Evolutionary conservation across 257 asterid genomes (phyloP), one percentile per base, ranked within the genome.

Genomic region (Solanum phureja): DNA sequence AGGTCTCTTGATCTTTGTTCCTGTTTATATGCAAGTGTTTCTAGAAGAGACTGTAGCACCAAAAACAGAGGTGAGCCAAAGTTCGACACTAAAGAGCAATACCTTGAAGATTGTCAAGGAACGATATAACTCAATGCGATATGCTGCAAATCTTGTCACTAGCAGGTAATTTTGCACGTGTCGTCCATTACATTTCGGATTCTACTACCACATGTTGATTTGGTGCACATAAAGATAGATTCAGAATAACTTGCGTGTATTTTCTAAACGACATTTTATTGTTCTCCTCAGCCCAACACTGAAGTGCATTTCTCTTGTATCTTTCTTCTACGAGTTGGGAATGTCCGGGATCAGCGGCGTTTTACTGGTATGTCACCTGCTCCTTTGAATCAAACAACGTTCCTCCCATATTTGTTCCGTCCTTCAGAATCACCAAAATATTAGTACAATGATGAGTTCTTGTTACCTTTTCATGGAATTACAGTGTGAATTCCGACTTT

Each of bases 271-370:
- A 82, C 24, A 69, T 83, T 56, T 74, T 74, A 34, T 7, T 73
- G 73, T 76, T 77, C 84, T 90, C 87, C 88, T 84, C 95, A 96
- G 99, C 90, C 91, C 94, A 75, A 91, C 95, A 21, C 93, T 96
- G 87, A 96, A 93, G 91, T 87, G 92, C 88, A 93, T 96, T 86
- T 92, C 96, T 87, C 93, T 95, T 11, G 90, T 94, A 83, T 92
- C 95, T 84, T 96, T 96, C 98, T 96, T 96, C 95, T 94, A 95
- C 52, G 98, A 96, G 85, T 81, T 96, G 95, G 99, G 99, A 38
- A 94, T 95, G 94, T 93, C 98, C 33, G 98, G 98, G 62, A 93
- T 96, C 91, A 93, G 95, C 93, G 87, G 92, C n/a, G 94, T 93
- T 86, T 90, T 96, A 52, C 90, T 96, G 97, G 99, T 96, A 95